Conservation (phyloP, 2,329 filamentous ascomycete species). For the Harringtonia lauricola region DNA sequence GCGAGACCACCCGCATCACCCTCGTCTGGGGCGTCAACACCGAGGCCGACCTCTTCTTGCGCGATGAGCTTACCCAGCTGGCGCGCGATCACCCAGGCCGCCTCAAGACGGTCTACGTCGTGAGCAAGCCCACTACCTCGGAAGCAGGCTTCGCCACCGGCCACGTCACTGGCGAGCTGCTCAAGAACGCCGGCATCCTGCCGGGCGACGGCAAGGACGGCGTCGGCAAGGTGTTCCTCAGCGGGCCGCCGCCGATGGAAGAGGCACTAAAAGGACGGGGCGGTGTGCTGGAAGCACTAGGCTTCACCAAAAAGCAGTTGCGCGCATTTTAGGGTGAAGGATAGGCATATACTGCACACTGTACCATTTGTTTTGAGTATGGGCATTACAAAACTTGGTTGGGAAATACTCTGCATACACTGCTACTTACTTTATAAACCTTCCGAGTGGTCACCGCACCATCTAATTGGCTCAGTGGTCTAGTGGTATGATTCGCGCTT, state of each 20-base stretch:
- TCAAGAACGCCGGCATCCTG: constrained; percentile 35
- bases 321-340: constrained; percentile 34
- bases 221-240: constrained; percentile 51
- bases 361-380: too few species aligned
- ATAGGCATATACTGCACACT: too few species aligned
- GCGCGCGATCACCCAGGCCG: constrained; percentile 38
- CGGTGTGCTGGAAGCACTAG: constrained; percentile 45
- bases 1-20: constrained; percentile 50
- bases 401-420: too few species aligned
- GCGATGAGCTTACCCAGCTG: constrained; percentile 41
- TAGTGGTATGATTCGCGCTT: too few species aligned
- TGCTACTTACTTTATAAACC: too few species aligned
- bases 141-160: constrained; percentile 33
- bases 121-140: constrained; percentile 35
- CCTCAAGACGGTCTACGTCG: constrained; percentile 46
- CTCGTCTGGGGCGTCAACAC: constrained; percentile 58
- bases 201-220: constrained; percentile 13
- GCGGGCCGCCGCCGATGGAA: constrained; percentile 60
- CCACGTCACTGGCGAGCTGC: constrained; percentile 43
- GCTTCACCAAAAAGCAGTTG: constrained; percentile 45
- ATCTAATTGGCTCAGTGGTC: too few species aligned
- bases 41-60: constrained; percentile 49
- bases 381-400: too few species aligned
- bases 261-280: constrained; percentile 35
- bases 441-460: too few species aligned